Conservation (phyloP, 768 basidiomycete species). For the Boletus pseudopeckii region DNA sequence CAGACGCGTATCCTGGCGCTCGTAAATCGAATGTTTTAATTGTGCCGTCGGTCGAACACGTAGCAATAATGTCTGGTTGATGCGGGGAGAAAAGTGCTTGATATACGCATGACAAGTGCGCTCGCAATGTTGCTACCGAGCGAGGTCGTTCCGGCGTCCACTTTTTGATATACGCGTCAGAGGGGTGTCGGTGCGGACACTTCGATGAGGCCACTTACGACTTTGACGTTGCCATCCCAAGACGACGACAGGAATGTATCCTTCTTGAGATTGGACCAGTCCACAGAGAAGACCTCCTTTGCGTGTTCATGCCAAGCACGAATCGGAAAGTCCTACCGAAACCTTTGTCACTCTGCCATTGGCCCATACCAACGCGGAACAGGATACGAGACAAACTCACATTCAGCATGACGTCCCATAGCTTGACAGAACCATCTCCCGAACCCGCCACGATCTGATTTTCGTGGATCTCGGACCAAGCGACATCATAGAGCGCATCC, state of each 20-base stretch:
- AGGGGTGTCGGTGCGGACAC: neutral
- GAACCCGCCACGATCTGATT: slow-evolving; percentile 88
- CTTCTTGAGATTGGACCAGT: slow-evolving; percentile 94
- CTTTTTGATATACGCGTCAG: slow-evolving; percentile 37
- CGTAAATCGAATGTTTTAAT: slow-evolving; percentile 81
- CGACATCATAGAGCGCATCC: slow-evolving; percentile 85
- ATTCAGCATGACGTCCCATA: slow-evolving; percentile 88
- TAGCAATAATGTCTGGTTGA: slow-evolving; percentile 73
- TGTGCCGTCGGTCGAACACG: slow-evolving; percentile 86
- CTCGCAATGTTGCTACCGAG: slow-evolving; percentile 78
- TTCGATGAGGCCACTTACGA: slow-evolving; percentile 52
- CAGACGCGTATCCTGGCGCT: slow-evolving; percentile 53
- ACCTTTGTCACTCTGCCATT: slow-evolving; percentile 31
- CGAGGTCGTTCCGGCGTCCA: slow-evolving; percentile 83
- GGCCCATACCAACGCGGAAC: neutral
- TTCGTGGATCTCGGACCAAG: slow-evolving; percentile 95
- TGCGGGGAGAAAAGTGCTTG: slow-evolving; percentile 92
- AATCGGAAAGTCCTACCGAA: slow-evolving; percentile 76
- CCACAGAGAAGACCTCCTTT: slow-evolving; percentile 87
- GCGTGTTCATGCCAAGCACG: slow-evolving; percentile 93
- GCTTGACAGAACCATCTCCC: slow-evolving; percentile 84
- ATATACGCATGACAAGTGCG: slow-evolving; percentile 84
- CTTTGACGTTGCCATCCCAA: slow-evolving; percentile 89
- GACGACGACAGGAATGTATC: slow-evolving; percentile 82
- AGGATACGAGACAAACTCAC: slow-evolving; percentile 39